Base-by-base conservation (phyloP, 2,329 filamentous ascomycete species). In the Aspergillus awamori region DNA sequence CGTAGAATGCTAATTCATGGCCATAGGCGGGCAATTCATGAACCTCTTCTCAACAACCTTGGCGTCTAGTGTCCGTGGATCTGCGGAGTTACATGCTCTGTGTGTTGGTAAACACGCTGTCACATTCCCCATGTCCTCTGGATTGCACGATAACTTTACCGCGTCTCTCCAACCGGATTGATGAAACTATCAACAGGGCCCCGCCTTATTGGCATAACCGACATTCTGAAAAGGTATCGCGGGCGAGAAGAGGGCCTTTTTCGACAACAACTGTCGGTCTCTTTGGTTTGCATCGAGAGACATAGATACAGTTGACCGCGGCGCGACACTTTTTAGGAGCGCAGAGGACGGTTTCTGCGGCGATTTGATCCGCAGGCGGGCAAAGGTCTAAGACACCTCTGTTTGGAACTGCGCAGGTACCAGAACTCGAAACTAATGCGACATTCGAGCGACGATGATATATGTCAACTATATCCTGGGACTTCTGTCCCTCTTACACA, bases 401-500 rank as follows among this genome's bases (percentile, higher is more conserved):
- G 26, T 26, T 20, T 20, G 8, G 6, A 20, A 45, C n/a, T 2
- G 1, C 17, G 2, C 26, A 33, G 2, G n/a, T 51, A 33, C n/a
- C 20, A 45, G 20, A 15, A n/a, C 13, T 33, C 11, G 10, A n/a
- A 8, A 3, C 24, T 22, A 13, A 51, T 51, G 47, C 26, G 13
- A 30, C 24, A 6, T 51, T 28, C 17, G 2, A 22, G 22, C 41
- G 26, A 4, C 15, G 13, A 68, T 67, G 65, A 41, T 56, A 2
- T 59, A 28, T 22, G 38, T 61, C 11, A 17, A 53, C 22, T 49
- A 57, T 17, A 5, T 63, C 22, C 2, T 63, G 8, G 61, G 62
- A 26, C 20, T 47, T 8, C 2, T 69, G 2, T 58, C 54, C 48
- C 53, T 72, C 7, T 6, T 64, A 3, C 55, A 59, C 17, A 22